These are phyloP conservation scores for Artemisia annua DNA, from an alignment of 129 eudicot species.

Conservation along the genomic window DNA sequence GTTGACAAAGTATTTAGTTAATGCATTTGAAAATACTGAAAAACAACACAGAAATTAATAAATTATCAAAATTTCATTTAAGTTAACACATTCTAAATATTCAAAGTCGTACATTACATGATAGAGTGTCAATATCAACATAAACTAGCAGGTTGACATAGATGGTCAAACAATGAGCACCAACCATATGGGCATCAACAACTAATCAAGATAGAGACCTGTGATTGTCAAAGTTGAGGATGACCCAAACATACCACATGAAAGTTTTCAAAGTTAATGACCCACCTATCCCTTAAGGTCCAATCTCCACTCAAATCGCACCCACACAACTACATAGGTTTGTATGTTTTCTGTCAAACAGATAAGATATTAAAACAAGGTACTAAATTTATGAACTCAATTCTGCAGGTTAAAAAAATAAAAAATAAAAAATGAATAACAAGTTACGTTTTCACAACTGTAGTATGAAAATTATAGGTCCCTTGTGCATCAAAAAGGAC, in stretches of 20 bases:
- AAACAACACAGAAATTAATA: too few relatives aligned
- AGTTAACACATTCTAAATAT: not conserved
- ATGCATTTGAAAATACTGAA: too few relatives aligned
- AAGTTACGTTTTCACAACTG: conserved; percentile 13
- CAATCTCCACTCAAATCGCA: conserved; percentile 26
- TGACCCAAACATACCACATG: conserved; percentile 43
- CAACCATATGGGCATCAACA: conserved; percentile 35
- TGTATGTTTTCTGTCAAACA: conserved; percentile 11
- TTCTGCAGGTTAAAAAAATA: not conserved
- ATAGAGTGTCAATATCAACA: conserved; percentile 26
- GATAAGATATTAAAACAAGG: not conserved
- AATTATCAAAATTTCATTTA: too few relatives aligned
- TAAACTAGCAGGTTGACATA: conserved; percentile 33
- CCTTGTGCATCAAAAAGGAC: conserved; percentile 18
- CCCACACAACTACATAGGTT: conserved; percentile 12
- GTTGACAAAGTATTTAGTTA: too few relatives aligned
- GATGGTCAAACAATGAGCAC: conserved; percentile 45
- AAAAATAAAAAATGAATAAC: not conserved
- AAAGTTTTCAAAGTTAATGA: conserved; percentile 35
- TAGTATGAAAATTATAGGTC: not conserved
- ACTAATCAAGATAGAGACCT: conserved; percentile 37
- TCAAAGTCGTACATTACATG: conserved; percentile 20
- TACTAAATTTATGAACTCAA: not conserved
- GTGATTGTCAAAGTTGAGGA: conserved; percentile 33
- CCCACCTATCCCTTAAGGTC: conserved; percentile 36